Percentiles rank a stretch among this genome's conserved stretches.
These are phyloP conservation scores for Phaeosphaeriaceae sp. DNA, from an alignment of 2,329 filamentous ascomycete species.

Conservation along the genomic window DNA sequence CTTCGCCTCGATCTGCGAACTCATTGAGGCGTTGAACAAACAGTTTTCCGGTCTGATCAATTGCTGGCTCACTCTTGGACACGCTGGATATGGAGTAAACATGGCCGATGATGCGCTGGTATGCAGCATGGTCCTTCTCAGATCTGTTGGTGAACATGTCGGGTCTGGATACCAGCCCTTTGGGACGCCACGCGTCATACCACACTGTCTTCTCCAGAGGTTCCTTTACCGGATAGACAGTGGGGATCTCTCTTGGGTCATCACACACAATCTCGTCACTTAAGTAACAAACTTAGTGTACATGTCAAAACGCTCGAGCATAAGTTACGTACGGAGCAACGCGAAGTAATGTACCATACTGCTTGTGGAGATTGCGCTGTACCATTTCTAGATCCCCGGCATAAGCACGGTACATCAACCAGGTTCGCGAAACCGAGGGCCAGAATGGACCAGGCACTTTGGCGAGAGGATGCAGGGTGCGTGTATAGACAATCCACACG, in stretches of 20 bases:
- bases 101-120: conserved; percentile 16
- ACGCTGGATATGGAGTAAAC: conserved; percentile 23
- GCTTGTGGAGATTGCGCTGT: conserved; percentile 18
- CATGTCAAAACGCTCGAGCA: not conserved
- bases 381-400: conserved; percentile 27
- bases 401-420: conserved; percentile 30
- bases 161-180: conserved; percentile 14
- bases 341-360: conserved; percentile 54
- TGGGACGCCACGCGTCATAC: conserved; percentile 29
- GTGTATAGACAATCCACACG: conserved; percentile 21
- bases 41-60: conserved; percentile 5
- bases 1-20: conserved; percentile 7
- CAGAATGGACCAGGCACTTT: conserved; percentile 30
- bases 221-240: conserved; percentile 25
- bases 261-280: conserved; percentile 47
- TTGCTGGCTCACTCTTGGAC: conserved; percentile 19
- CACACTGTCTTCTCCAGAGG: conserved; percentile 31
- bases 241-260: conserved; percentile 20
- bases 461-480: conserved; percentile 27
- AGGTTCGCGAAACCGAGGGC: conserved; percentile 32
- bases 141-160: conserved; percentile 20
- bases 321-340: conserved; percentile 41
- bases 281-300: not conserved
- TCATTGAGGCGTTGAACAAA: conserved; percentile 9
- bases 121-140: conserved; percentile 19